These are phyloP conservation scores for Exsudoporus frostii DNA, from an alignment of 768 basidiomycete genomes.

Conservation along the genomic window DNA sequence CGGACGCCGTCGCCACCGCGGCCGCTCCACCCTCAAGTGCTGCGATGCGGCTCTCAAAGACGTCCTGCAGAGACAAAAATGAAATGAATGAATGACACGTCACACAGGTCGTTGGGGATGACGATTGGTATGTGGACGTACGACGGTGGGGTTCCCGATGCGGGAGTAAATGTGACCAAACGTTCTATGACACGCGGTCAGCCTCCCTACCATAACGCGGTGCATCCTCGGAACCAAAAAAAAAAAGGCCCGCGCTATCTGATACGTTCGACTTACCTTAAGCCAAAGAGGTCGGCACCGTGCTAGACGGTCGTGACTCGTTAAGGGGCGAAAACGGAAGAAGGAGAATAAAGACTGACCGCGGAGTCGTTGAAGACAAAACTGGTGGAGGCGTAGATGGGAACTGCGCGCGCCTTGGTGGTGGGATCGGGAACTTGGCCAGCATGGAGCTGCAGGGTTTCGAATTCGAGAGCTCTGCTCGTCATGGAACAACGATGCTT, in stretches of 20 bases:
- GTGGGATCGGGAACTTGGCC: constrained; percentile 51
- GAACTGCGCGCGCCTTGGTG: constrained; percentile 59
- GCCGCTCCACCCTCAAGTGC: constrained; percentile 62
- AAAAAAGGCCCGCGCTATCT: neutral
- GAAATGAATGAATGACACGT: too few species aligned
- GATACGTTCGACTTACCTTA: constrained; percentile 31
- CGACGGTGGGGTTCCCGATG: constrained; percentile 55
- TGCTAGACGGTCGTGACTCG: constrained; percentile 34
- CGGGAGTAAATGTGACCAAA: constrained; percentile 54
- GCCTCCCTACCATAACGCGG: neutral
- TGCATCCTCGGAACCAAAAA: neutral
- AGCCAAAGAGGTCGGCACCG: constrained; percentile 51
- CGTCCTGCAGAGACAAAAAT: constrained; percentile 38
- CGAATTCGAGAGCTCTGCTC: constrained; percentile 47
- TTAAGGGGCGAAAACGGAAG: neutral
- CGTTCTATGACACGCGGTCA: constrained; percentile 25
- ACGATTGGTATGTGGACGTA: constrained; percentile 27
- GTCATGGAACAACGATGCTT: too few species aligned
- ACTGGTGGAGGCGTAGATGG: constrained; percentile 57
- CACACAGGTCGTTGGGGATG: neutral
- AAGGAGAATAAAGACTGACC: constrained; percentile 25
- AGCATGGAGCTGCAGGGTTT: constrained; percentile 62
- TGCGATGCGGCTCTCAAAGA: constrained; percentile 64
- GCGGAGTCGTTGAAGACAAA: constrained; percentile 56
- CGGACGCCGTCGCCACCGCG: constrained; percentile 55